These are phyloP conservation scores for Rhododendron vialii DNA, from an alignment of 148 eudicot species.

Conservation along the genomic window DNA sequence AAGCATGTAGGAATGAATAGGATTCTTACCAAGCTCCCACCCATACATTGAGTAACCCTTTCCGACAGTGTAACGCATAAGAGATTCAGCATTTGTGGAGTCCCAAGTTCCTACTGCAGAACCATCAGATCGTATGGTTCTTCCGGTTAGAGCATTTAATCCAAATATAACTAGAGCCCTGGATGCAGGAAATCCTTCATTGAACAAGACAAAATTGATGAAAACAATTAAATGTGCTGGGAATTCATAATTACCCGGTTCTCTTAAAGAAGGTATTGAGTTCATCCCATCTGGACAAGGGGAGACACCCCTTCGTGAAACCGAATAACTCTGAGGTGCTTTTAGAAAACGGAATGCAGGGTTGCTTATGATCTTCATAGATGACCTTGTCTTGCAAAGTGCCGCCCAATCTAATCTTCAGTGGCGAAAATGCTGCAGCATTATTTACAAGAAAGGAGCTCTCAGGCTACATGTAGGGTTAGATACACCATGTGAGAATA, in stretches of 20 bases:
- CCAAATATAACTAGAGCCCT: constrained; percentile 78
- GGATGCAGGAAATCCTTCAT: constrained; percentile 1
- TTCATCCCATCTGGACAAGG: constrained; percentile 83
- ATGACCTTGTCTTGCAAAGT: constrained; percentile 74
- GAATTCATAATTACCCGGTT: constrained; percentile 43
- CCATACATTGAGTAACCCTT: constrained; percentile 63
- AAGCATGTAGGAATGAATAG: not conserved
- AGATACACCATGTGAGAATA: not conserved
- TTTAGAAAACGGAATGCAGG: constrained; percentile 50
- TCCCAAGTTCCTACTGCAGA: constrained; percentile 74
- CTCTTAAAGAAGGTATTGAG: constrained; percentile 58
- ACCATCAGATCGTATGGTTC: constrained; percentile 34
- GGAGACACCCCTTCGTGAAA: constrained; percentile 71
- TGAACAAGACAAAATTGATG: not conserved
- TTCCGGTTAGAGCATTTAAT: constrained; percentile 80
- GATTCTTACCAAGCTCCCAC: constrained; percentile 79
- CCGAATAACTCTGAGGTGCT: constrained; percentile 53
- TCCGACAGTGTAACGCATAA: constrained; percentile 63
- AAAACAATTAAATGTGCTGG: not conserved
- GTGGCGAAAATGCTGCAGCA: constrained; percentile 81
- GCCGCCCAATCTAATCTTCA: constrained; percentile 89
- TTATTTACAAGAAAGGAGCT: not conserved
- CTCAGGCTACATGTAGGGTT: not conserved
- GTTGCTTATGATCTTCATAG: constrained; percentile 41
- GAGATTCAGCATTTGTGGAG: constrained; percentile 64